Evolutionary conservation across 371 early-diverging fungal species (phyloP).

Genomic region (Chytridium lagenaria): DNA sequence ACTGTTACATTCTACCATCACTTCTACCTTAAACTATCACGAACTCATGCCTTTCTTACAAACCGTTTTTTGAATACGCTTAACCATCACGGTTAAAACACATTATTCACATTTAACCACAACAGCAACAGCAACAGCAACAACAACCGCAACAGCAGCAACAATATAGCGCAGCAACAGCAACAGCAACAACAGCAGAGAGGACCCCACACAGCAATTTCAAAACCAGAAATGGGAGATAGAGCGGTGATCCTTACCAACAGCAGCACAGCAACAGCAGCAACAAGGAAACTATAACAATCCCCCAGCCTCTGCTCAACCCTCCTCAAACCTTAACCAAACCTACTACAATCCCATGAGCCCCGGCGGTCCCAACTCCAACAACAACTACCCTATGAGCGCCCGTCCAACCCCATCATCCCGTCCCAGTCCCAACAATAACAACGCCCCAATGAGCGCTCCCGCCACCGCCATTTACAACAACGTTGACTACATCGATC

Average conservation of each 20-base stretch:
- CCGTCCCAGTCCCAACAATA: background rate
- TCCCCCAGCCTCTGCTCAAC: no score
- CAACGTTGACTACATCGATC: background rate
- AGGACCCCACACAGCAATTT: background rate
- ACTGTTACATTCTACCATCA: no score
- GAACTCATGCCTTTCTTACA: no score
- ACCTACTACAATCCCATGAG: background rate
- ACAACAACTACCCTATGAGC: conserved; percentile 7
- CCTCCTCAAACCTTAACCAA: background rate
- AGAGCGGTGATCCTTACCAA: background rate
- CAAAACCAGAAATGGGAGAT: background rate
- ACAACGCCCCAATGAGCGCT: background rate
- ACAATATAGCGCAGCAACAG: background rate
- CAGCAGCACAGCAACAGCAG: background rate
- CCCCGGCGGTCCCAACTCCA: background rate
- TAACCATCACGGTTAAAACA: no score
- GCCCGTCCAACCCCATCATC: background rate
- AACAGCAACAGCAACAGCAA: background rate
- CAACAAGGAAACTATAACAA: background rate
- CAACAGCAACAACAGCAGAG: conserved; percentile 1
- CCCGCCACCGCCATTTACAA: no score
- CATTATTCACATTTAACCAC: no score
- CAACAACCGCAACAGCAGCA: background rate
- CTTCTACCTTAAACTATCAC: no score
- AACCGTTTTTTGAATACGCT: no score